Evolutionary conservation across 2,329 filamentous ascomycete genomes (phyloP), one percentile per base, ranked within the genome.

Genomic region (Alternaria burnsii): DNA sequence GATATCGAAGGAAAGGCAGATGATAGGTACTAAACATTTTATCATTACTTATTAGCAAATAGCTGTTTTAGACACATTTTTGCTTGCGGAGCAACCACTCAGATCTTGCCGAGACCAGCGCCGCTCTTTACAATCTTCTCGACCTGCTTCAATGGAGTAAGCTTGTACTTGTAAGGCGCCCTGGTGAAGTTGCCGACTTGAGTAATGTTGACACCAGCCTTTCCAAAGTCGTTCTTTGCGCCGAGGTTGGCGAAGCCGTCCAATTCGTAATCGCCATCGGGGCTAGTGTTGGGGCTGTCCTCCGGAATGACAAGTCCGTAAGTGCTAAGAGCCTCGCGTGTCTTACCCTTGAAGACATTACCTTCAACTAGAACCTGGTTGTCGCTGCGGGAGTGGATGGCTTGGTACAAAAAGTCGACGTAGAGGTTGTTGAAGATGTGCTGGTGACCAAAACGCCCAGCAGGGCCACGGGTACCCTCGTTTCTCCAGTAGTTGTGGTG

Each of bases 401-500:
- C 80, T 56, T 79, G 78, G 61, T 75, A 75, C 30, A 75, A 61
- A 36, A 73, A 75, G 44, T 81, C 76, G 11, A 72, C 66, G 58
- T 77, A 80, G 55, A 78, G 78, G 69, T 77, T 83, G 82, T 86
- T 88, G 82, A 84, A 87, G 68, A 86, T 73, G 79, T 91, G 89
- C 14, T 82, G 87, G 54, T 87, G 89, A 26, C 88, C 89, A 79
- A 91, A 91, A 62, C 88, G 87, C 67, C 90, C 76, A 9, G 85
- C 86, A 5, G 89, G 89, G 1, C 80, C 81, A 53, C 89, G 87
- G 4, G 86, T 88, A 79, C 88, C 87, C 70, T 88, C 77, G 79
- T 90, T 88, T 62, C 74, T 74, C 84, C 84, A 91, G 81, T 86
- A 82, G 83, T 91, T 91, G 82, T 90, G 87, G 78, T 85, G 85